Evolutionary conservation across 2,329 filamentous ascomycete genomes (phyloP).

Genomic region (Xylaria sp.): DNA sequence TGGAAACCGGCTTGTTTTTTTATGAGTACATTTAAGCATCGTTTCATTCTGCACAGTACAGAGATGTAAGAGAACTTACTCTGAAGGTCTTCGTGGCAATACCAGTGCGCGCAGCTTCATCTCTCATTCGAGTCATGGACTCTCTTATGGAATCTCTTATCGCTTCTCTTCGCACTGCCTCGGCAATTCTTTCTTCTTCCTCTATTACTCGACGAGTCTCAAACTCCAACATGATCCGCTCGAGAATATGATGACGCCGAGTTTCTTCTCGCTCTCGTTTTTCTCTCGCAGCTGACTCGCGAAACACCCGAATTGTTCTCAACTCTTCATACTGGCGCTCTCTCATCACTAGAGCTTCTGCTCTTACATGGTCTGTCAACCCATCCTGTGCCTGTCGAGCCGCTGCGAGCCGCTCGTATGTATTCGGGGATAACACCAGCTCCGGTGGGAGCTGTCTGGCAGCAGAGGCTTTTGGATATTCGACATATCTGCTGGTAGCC

Average conservation of each 20-base stretch:
- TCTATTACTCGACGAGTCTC: conserved; percentile 18
- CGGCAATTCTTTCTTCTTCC: conserved; percentile 23
- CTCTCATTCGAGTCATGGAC: conserved; percentile 20
- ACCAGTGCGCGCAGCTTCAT: conserved; percentile 26
- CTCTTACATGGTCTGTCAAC: conserved; percentile 10
- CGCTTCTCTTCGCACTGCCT: conserved; percentile 11
- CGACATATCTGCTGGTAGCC: conserved; percentile 10
- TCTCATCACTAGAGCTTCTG: conserved; percentile 22
- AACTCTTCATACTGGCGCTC: conserved; percentile 19
- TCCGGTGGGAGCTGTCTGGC: not conserved
- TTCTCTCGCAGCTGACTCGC: conserved; percentile 15
- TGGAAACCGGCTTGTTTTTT: conserved; percentile 14
- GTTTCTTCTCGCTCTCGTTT: conserved; percentile 24
- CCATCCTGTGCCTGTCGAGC: conserved; percentile 19
- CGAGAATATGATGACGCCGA: conserved; percentile 6
- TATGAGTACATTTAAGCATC: conserved; percentile 7
- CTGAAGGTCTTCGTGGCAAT: conserved; percentile 22
- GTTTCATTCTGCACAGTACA: not conserved
- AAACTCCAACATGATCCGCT: conserved; percentile 17
- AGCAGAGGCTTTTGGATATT: conserved; percentile 9
- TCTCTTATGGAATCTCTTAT: conserved; percentile 9
- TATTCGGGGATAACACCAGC: conserved; percentile 10
- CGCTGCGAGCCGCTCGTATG: conserved; percentile 18
- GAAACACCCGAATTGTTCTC: conserved; percentile 11
- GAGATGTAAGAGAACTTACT: conserved; percentile 23